These are phyloP conservation scores for Paracorniculantispora psalliotae DNA, from an alignment of 2,329 filamentous ascomycete species.

Conservation along the genomic window DNA sequence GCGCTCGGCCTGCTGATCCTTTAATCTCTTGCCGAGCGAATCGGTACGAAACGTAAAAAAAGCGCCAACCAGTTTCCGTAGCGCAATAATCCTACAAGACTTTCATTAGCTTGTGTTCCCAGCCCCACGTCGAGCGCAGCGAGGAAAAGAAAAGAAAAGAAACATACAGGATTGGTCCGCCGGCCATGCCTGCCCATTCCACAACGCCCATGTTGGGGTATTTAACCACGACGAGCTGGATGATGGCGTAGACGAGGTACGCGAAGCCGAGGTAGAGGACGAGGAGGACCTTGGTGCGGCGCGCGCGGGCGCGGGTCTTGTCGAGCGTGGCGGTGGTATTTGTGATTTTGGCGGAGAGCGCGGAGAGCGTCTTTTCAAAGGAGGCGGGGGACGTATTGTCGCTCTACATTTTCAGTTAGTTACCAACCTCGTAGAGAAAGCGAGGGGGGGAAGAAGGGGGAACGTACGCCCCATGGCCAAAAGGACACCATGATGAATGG, in stretches of 20 bases:
- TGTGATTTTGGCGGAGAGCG: conserved; percentile 77
- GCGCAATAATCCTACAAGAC: conserved; percentile 65
- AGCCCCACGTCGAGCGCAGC: neutral
- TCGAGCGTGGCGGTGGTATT: conserved; percentile 71
- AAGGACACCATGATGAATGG: conserved; percentile 67
- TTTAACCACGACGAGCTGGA: conserved; percentile 79
- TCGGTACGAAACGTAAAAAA: conserved; percentile 81
- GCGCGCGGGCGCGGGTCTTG: conserved; percentile 62
- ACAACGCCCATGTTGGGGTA: conserved; percentile 69
- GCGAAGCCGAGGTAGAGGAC: conserved; percentile 87
- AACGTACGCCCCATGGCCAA: conserved; percentile 74
- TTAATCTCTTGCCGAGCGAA: conserved; percentile 61
- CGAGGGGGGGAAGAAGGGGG: neutral
- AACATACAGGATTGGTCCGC: conserved; percentile 70
- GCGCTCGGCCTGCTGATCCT: conserved; percentile 72
- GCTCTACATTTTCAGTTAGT: conserved; percentile 48
- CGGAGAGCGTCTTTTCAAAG: conserved; percentile 86
- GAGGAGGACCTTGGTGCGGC: conserved; percentile 78
- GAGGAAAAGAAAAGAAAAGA: neutral
- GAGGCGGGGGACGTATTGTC: conserved; percentile 78
- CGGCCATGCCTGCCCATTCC: conserved; percentile 75
- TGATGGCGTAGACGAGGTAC: conserved; percentile 80
- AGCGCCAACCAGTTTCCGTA: conserved; percentile 60
- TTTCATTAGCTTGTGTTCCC: neutral
- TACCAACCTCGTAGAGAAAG: neutral